Evolutionary conservation across 2,329 filamentous ascomycete genomes (phyloP).

Genomic region (Colletotrichum tofieldiae): DNA sequence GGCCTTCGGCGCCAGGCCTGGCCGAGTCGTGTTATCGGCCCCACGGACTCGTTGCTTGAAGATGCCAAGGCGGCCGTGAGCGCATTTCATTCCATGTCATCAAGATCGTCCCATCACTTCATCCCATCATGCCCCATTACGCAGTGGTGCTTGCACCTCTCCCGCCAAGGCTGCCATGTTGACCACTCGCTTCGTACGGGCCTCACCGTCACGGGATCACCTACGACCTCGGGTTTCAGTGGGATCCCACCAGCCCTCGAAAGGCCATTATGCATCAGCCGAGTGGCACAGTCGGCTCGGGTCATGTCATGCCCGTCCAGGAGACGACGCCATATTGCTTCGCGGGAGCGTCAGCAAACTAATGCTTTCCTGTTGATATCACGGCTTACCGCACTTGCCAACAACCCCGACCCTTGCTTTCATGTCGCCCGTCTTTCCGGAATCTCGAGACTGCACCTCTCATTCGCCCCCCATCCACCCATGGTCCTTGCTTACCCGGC

Average conservation of each 20-base stretch:
- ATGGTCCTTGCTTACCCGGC: conserved; percentile 15
- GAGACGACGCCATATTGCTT: background rate
- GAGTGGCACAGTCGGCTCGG: conserved; percentile 9
- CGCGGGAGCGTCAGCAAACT: background rate
- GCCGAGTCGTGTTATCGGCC: background rate
- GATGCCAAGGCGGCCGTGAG: conserved; percentile 17
- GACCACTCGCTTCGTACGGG: background rate
- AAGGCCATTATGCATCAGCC: background rate
- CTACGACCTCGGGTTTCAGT: conserved; percentile 6
- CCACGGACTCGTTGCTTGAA: conserved; percentile 3
- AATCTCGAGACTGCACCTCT: conserved; percentile 1
- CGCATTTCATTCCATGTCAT: conserved; percentile 19
- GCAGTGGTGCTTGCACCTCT: conserved; percentile 7
- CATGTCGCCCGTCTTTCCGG: background rate
- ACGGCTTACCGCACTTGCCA: conserved; percentile 10
- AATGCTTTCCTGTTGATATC: background rate
- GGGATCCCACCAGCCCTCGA: background rate
- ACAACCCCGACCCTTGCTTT: conserved; percentile 5
- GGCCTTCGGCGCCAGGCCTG: conserved; percentile 16
- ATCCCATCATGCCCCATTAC: conserved; percentile 5
- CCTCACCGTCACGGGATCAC: conserved; percentile 18
- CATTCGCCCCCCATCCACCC: conserved; percentile 3
- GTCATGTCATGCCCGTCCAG: conserved; percentile 12
- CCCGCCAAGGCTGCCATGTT: background rate
- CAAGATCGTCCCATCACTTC: conserved; percentile 22